Evolutionary conservation across 2,329 filamentous ascomycete genomes (phyloP), one percentile per base, ranked within the genome.

Genomic region (Alternaria sp.): DNA sequence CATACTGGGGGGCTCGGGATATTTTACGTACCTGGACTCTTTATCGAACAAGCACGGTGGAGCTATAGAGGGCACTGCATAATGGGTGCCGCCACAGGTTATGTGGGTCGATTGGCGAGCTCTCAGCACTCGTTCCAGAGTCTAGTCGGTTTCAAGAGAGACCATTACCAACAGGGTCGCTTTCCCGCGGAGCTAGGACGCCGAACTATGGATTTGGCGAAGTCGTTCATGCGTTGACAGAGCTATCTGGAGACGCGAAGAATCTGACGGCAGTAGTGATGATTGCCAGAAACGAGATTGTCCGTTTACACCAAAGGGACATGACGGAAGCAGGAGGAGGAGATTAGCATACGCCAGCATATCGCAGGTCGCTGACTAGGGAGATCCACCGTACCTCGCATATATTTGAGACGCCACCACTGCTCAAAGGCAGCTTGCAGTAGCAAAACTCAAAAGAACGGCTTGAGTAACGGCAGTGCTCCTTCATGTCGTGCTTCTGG

Each of bases 71-170:
- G 37, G 56, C 58, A 56, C 48, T 21, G 37, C 55, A 58, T 59
- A 46, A 54, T 55, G 55, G 23, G 46, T 44, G 55, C 46, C 46
- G 66, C 68, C 68, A 68, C 62, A 63, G 54, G 55, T 61, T 62
- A 58, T 62, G 65, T 67, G 67, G 67, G 60, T 61, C 65, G 48
- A 37, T 51, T 52, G 55, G 51, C 44, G 51, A 55, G 48, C 61
- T 50, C 55, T 61, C 58, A 55, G 52, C 54, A 56, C 61, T 58
- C 40, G 26, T 58, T 45, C 50, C 59, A 61, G 57, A 61, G 52
- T 57, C 54, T 58, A 58, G 51, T 53, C 58, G 60, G 66, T 70
- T 70, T 70, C 63, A 70, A 54, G 57, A 53, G 51, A 56, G 36
- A 41, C 37, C 40, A 56, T 56, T 51, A 58, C 61, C 51, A 49